Evolutionary conservation across 495 filamentous ascomycete species (phyloP).

Genomic region (Cercophora samala): DNA sequence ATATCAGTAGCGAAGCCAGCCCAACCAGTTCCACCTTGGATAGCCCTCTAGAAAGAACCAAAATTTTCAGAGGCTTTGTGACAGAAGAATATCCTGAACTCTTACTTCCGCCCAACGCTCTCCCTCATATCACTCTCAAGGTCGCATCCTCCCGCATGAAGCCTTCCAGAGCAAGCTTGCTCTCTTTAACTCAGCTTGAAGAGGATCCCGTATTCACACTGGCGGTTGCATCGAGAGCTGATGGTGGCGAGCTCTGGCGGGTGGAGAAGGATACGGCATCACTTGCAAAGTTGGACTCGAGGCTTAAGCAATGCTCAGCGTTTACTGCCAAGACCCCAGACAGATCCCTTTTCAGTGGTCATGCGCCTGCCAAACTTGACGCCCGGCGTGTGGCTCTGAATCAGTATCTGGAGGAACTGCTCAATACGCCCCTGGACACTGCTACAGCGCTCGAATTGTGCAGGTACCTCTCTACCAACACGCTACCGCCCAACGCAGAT

Average conservation of each 20-base stretch:
- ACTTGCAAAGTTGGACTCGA: slow-evolving; percentile 74
- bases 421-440: slow-evolving; percentile 79
- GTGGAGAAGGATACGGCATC: slow-evolving; percentile 87
- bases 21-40: slow-evolving; percentile 34
- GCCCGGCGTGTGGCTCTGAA: slow-evolving; percentile 78
- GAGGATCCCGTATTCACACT: slow-evolving; percentile 94
- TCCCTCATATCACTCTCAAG: slow-evolving; percentile 76
- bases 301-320: slow-evolving; percentile 64
- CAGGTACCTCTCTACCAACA: slow-evolving; percentile 81
- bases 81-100: slow-evolving; percentile 82
- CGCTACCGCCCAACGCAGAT: slow-evolving; percentile 71
- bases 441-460: slow-evolving; percentile 77
- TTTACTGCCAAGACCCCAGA: slow-evolving; percentile 77
- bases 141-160: slow-evolving; percentile 88
- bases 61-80: slow-evolving; percentile 59
- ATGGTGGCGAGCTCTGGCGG: slow-evolving; percentile 82
- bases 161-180: slow-evolving; percentile 79
- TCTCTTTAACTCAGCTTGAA: slow-evolving; percentile 66
- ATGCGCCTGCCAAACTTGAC: slow-evolving; percentile 92
- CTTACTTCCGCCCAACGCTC: slow-evolving; percentile 83
- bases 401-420: slow-evolving; percentile 74
- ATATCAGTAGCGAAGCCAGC: slow-evolving; percentile 29
- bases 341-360: slow-evolving; percentile 79
- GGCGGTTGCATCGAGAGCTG: slow-evolving; percentile 73
- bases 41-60: slow-evolving; percentile 35